These are phyloP conservation scores for Curvularia spicifera DNA, from an alignment of 2,329 filamentous ascomycete species.

Conservation along the genomic window DNA sequence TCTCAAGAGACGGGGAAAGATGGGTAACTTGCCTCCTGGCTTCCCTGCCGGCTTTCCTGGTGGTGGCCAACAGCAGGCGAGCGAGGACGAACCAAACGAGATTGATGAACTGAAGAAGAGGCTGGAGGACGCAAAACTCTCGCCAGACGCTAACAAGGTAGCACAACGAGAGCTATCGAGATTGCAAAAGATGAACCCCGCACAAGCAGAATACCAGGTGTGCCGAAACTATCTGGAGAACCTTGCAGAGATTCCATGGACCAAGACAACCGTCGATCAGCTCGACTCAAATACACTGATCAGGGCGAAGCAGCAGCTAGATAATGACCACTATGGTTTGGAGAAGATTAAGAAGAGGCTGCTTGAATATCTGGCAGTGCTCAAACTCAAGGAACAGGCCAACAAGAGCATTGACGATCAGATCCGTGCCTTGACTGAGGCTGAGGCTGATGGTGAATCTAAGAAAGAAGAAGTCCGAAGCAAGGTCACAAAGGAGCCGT, in stretches of 20 bases:
- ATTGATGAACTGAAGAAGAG: conserved; percentile 90
- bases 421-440: conserved; percentile 64
- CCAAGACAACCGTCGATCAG: conserved; percentile 80
- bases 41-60: conserved; percentile 54
- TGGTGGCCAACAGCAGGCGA: conserved; percentile 53
- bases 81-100: conserved; percentile 84
- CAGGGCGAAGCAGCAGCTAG: conserved; percentile 84
- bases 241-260: conserved; percentile 92
- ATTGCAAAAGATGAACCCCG: conserved; percentile 92
- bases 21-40: conserved; percentile 45
- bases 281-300: conserved; percentile 80
- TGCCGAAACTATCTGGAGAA: conserved; percentile 94
- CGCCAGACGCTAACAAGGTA: conserved; percentile 85
- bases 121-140: conserved; percentile 79
- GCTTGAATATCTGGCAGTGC: conserved; percentile 93
- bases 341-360: conserved; percentile 97
- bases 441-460: conserved; percentile 44
- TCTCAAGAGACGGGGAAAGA: conserved; percentile 44
- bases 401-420: conserved; percentile 83
- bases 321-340: conserved; percentile 94
- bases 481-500: conserved; percentile 47
- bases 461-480: conserved; percentile 50
- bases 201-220: conserved; percentile 94
- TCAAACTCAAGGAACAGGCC: conserved; percentile 90
- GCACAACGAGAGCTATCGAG: conserved; percentile 87